Base-by-base conservation (phyloP, 192 early-diverging fungal genomes). In the Podila epicladia region DNA sequence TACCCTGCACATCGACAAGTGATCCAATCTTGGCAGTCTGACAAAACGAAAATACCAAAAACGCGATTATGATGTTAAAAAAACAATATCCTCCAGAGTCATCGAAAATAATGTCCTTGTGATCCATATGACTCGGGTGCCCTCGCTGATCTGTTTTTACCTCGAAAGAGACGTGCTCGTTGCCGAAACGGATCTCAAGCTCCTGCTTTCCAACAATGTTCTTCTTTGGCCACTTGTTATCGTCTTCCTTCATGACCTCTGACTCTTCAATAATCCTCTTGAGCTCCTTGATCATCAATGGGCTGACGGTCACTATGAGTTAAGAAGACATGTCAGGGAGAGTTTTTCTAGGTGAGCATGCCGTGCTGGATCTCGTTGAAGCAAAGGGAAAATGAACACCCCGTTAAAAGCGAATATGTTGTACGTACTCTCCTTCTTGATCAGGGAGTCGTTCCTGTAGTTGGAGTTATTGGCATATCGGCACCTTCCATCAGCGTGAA, bases 391-490 rank as follows among this genome's bases (percentile, higher is more conserved):
- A 55, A 20, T 7, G 53, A 55, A 37, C 35, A 20, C 9, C 9
- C 61, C 20, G 26, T 24, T 51, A 26, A 48, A 48, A 22, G 12
- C 13, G n/a, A n/a, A 17, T 3, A 26, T 45, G 8, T 53, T 29
- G 26, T 28, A 72, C 85, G 38, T 83, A 94, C 94, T 91, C 75
- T 95, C 90, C 83, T 99, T 99, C 71, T 91, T 89, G 82, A 99
- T 98, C 84, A 99, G 89, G 38, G 93, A 93, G 83, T 98, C 98
- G 71, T 97, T 95, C 73, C 97, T 93, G 86, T 99, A 99, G 79
- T 97, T 97, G 28, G 96, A 97, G 87, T 97, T 95, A 88, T 99
- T 99, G 60, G 97, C 95, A 84, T 99, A 99, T 64, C 95, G 91
- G 60, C 97, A 94, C 49, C 90, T 88, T 51, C 96, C 96, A 57